These are phyloP conservation scores for Botryotinia convoluta DNA, from an alignment of 2,329 filamentous ascomycete species.

Conservation along the genomic window DNA sequence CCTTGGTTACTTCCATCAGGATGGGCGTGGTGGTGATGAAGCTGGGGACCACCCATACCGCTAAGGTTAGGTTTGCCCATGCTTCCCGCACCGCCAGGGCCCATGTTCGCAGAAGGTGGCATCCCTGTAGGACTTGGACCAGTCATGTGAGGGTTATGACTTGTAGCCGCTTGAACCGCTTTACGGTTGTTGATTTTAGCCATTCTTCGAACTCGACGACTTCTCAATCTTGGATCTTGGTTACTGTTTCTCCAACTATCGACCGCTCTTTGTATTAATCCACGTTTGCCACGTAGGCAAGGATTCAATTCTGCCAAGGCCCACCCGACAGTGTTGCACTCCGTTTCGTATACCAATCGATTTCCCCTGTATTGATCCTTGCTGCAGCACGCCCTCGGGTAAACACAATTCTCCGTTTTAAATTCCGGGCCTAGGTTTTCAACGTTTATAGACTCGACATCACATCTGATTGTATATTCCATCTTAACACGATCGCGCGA, in stretches of 20 bases:
- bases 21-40: constrained; percentile 72
- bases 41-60: constrained; percentile 60
- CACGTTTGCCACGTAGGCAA: constrained; percentile 85
- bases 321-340: constrained; percentile 99
- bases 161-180: constrained; percentile 55
- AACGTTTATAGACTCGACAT: constrained; percentile 93
- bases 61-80: constrained; percentile 66
- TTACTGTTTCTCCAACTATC: constrained; percentile 99
- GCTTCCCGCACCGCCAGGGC: constrained; percentile 49
- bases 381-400: constrained; percentile 87
- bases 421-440: constrained; percentile 83
- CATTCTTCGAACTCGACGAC: constrained; percentile 88
- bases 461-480: constrained; percentile 98
- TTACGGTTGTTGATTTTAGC: constrained; percentile 93
- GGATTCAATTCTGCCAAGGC: constrained; percentile 91
- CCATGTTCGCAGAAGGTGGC: constrained; percentile 62
- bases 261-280: constrained; percentile 92
- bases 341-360: constrained; percentile 91
- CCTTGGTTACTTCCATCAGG: constrained; percentile 64
- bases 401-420: constrained; percentile 98
- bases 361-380: constrained; percentile 98
- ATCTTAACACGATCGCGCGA: constrained; percentile 97
- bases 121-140: constrained; percentile 66
- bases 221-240: constrained; percentile 87
- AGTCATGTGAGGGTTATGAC: constrained; percentile 60